Evolutionary conservation across 345 rosid genomes (phyloP).

Genomic region (Salix dunnii): DNA sequence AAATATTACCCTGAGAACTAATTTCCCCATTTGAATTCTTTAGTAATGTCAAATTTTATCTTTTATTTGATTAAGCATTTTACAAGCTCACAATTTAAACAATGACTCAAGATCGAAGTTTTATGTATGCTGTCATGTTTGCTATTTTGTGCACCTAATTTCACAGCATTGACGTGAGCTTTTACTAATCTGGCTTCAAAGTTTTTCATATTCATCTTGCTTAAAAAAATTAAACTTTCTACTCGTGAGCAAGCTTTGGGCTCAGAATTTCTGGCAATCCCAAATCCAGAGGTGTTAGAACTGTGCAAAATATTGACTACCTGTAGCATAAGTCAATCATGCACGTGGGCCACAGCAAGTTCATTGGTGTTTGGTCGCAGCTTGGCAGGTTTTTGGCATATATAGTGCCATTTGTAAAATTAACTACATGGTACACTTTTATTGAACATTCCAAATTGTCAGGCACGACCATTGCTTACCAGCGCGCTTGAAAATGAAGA

Average conservation of each 20-base stretch:
- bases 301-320: neutral
- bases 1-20: neutral
- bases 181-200: neutral
- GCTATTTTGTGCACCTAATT: neutral
- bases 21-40: neutral
- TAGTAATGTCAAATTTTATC: neutral
- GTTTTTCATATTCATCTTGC: neutral
- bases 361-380: neutral
- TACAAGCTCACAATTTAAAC: neutral
- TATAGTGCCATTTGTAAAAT: neutral
- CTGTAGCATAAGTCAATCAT: neutral
- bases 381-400: neutral
- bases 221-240: neutral
- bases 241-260: neutral
- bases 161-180: neutral
- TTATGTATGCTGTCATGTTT: neutral
- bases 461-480: conserved; percentile 84
- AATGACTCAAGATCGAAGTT: neutral
- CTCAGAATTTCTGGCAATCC: neutral
- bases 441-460: conserved; percentile 11
- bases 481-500: conserved; percentile 75
- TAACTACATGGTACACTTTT: neutral
- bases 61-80: neutral
- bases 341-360: neutral
- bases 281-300: neutral